Base-by-base conservation (phyloP, 345 rosid genomes). In the Citropsis articulata region DNA sequence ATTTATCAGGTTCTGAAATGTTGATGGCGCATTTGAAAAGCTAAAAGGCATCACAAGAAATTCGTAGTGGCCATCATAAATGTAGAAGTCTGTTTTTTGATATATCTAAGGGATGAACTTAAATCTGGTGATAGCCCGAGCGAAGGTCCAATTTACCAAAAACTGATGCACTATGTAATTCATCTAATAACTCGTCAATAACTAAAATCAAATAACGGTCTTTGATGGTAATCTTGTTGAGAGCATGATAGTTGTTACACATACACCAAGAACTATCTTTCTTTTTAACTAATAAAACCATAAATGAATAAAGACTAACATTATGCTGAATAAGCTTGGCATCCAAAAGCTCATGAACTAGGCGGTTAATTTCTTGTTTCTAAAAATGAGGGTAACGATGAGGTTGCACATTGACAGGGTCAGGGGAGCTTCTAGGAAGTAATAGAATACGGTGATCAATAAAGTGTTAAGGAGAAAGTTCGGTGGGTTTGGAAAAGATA, bases 401-500 rank as follows among this genome's bases (percentile, higher is more conserved):
- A 5, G n/a, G 59, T 16, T 5, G 2, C 0, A 19, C 60, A 21
- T 16, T n/a, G 10, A 22, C 12, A 8, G 28, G n/a, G n/a, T n/a
- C n/a, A n/a, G n/a, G 28, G 2, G 27, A 22, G 6, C 62, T 21
- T 5, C 4, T 0, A 4, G 4, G 9, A 57, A 57, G 27, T 22
- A n/a, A 22, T 3, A 12, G 28, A 2, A 57, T 57, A 9, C 1
- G 28, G 3, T 57, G 62, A 24, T n/a, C 27, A 7, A 57, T 8
- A 2, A 57, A 57, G 8, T 4, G 4, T 2, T 57, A 4, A 6
- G 14, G 12, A 6, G 4, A 14, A 57, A 21, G 12, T 6, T 7
- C 0, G 6, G n/a, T 57, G 1, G 5, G 4, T 6, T 1, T 1
- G 0, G 27, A 0, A 3, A 57, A 57, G 9, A n/a, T 24, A 3